Base-by-base conservation (phyloP, 2,329 filamentous ascomycete genomes). In the Fusarium sulawesiense region DNA sequence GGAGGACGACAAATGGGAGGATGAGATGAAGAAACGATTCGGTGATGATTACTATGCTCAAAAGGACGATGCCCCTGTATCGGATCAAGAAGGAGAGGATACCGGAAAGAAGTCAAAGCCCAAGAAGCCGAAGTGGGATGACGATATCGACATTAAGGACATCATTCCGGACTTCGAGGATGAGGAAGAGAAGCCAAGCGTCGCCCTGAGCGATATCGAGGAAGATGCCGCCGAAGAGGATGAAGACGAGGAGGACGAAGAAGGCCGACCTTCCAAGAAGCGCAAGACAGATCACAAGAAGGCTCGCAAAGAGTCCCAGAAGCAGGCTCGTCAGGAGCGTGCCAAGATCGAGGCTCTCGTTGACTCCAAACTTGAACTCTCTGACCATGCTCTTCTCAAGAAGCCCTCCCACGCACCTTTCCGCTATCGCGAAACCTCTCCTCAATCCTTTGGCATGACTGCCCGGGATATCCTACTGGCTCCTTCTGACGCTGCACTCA, bases 61-160 rank as follows among this genome's bases (percentile, higher is more conserved):
- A 51, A 89, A 92, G 14, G 86, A 82, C 69, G 91, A 87, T 3
- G 91, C 89, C 71, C 92, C 91, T 64, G 87, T 84, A 5, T 86
- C 87, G 18, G 92, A 92, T 14, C 85, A 80, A 62, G 92, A 91
- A 25, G 85, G 85, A 18, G 86, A 86, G 23, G 82, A 85, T n/a
- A 88, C 86, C 9, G 82, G 79, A 5, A 84, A 80, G 10, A 84
- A 82, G 50, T 87, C 76, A 68, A 79, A 75, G 70, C 81, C 80
- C 55, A 89, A 88, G 78, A 89, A 88, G 76, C 89, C 88, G 71
- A 90, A 86, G 76, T 99, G 95, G 92, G 93, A 98, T 75, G 94
- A 98, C 76, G 96, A 99, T 78, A 98, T 99, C 74, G 94, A 98
- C 77, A 98, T 99, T 82, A 93, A 92, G 66, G 95, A 97, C 78